These are phyloP conservation scores for Phytopythium vexans DNA, from an alignment of 352 stramenopile genomes.

Conservation along the genomic window DNA sequence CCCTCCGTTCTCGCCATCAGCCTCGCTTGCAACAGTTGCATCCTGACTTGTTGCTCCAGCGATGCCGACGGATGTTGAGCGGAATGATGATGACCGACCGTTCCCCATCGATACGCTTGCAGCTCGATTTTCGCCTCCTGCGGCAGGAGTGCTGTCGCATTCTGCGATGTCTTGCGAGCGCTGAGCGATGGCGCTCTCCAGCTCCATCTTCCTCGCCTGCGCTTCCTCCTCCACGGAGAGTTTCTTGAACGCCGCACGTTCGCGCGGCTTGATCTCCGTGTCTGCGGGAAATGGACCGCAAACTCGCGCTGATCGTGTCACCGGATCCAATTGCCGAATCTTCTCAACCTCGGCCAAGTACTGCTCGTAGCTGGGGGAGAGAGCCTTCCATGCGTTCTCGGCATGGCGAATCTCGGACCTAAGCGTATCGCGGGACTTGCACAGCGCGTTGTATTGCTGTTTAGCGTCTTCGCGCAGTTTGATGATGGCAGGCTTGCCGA, in stretches of 20 bases:
- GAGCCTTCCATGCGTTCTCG: slow-evolving; percentile 34
- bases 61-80: no score
- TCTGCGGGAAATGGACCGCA: slow-evolving; percentile 48
- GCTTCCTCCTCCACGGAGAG: slow-evolving; percentile 80
- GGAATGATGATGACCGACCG: not conserved
- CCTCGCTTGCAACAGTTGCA: not conserved
- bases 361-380: slow-evolving; percentile 59
- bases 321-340: slow-evolving; percentile 41
- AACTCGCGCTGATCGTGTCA: slow-evolving; percentile 35
- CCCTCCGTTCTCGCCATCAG: slow-evolving; percentile 3
- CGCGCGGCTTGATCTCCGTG: slow-evolving; percentile 46
- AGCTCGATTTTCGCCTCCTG: not conserved
- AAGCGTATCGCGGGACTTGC: slow-evolving; percentile 44
- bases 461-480: slow-evolving; percentile 67
- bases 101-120: no score
- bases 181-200: slow-evolving; percentile 62
- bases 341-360: slow-evolving; percentile 51
- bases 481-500: slow-evolving; percentile 64
- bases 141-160: not conserved
- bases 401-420: slow-evolving; percentile 47
- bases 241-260: slow-evolving; percentile 70
- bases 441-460: slow-evolving; percentile 36
- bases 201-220: slow-evolving; percentile 46
- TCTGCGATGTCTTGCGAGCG: slow-evolving; percentile 47
- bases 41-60: no score